Evolutionary conservation across 805 yeast genomes (phyloP).

Genomic region (Ogataea nitratoaversa): DNA sequence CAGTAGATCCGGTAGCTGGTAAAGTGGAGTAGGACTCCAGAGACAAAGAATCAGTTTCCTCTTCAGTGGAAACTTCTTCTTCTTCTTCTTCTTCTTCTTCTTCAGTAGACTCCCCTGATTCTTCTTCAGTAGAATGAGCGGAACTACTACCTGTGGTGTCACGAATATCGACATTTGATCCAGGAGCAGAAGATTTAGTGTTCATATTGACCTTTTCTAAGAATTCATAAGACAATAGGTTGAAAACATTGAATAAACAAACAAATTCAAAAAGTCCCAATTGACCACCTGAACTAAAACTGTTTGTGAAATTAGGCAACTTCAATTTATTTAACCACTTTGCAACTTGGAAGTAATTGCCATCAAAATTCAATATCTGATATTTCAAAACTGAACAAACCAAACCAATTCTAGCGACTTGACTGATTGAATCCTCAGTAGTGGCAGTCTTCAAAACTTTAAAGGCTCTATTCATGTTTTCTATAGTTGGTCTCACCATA

Average conservation of each 20-base stretch:
- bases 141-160: too few species aligned
- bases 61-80: neutral
- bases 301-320: slow-evolving; percentile 21
- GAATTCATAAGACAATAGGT: slow-evolving; percentile 12
- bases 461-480: slow-evolving; percentile 8
- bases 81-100: slow-evolving; percentile 5
- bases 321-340: slow-evolving; percentile 23
- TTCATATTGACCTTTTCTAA: slow-evolving; percentile 13
- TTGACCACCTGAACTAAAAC: slow-evolving; percentile 18
- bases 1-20: slow-evolving; percentile 3
- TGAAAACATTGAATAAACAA: slow-evolving; percentile 20
- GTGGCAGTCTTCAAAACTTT: slow-evolving; percentile 6
- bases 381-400: slow-evolving; percentile 24
- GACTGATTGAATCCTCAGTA: slow-evolving; percentile 2
- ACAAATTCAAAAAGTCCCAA: slow-evolving; percentile 25
- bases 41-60: neutral
- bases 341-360: slow-evolving; percentile 11
- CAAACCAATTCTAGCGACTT: slow-evolving; percentile 17
- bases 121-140: slow-evolving; percentile 4
- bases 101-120: neutral
- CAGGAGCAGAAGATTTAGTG: neutral
- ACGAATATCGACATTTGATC: neutral
- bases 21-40: neutral
- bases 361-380: slow-evolving; percentile 17
- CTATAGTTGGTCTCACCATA: slow-evolving; percentile 17